Conservation (phyloP, 257 asterid species). For the Solanum habrochaites region DNA sequence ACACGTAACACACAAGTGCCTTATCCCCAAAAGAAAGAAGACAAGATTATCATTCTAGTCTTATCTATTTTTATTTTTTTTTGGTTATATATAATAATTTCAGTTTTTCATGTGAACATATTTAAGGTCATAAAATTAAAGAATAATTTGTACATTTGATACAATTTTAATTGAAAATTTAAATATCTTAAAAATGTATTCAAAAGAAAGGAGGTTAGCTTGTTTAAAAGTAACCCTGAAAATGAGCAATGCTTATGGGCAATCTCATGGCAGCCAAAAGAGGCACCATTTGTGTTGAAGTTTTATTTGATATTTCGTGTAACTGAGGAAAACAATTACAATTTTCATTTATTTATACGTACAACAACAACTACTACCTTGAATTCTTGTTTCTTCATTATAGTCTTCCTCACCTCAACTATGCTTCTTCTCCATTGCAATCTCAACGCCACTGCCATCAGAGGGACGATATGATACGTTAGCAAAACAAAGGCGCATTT, state of each 20-base stretch:
- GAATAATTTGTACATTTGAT: fast-evolving
- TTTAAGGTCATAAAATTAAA: too few species aligned
- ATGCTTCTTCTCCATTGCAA: slow-evolving; percentile 31
- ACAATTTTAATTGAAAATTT: too few species aligned
- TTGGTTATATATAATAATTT: background rate
- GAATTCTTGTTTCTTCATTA: background rate
- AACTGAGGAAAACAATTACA: background rate
- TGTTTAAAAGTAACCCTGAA: background rate
- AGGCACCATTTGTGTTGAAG: background rate
- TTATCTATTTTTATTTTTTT: background rate
- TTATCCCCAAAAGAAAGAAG: background rate
- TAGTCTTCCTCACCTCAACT: slow-evolving; percentile 5
- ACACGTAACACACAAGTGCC: background rate
- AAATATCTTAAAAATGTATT: background rate
- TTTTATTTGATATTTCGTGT: background rate
- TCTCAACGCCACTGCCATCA: slow-evolving; percentile 15
- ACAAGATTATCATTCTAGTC: background rate
- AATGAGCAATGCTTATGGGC: background rate
- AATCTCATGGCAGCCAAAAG: background rate
- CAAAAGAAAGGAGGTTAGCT: background rate
- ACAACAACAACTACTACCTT: background rate
- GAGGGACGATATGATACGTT: background rate
- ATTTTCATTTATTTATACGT: background rate
- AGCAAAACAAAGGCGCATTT: background rate
- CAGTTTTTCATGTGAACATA: fast-evolving